Evolutionary conservation across 176 grass and related monocot genomes (phyloP), one percentile per base, ranked within the genome.

Genomic region (Phragmites australis): DNA sequence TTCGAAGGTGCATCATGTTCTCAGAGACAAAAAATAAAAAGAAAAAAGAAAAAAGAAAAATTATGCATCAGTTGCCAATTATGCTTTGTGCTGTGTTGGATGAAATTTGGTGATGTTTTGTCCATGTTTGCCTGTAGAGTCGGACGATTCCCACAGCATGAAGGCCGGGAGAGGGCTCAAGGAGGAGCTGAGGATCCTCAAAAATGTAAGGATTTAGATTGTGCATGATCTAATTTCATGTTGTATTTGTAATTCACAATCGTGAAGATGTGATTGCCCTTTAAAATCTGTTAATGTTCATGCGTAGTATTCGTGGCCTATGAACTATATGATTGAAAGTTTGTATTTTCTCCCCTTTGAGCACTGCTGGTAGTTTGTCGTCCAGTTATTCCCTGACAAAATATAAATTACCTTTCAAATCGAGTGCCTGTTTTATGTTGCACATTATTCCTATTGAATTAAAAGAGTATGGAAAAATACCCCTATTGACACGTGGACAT

Each of bases 131-230:
- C 3, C 31, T 83, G 63, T 34, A 75, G 77, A 82, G 14, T 72
- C 67, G 9, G 81, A 85, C 64, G 57, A 81, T 80, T 7, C 56
- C 57, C 12, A 9, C 14, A 21, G 52, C 45, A 78, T 76, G 39
- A 88, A 85, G 74, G 40, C 66, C 10, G 49, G 82, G 1, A 77
- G 80, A 57, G 88, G 88, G 22, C 88, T 94, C 79, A 93, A 90
- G 60, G 88, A 88, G n/a, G 86, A 87, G 81, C 79, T 90, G 16
- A 87, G 83, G 25, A 80, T 86, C 52, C 88, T 88, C 5, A 84
- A 86, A 68, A 90, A 77, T 79, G 92, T 94, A 89, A 91, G 83
- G 50, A 72, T 75, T 75, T 44, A 23, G 32, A 57, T 50, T 19
- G 4, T 5, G 16, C 22, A 59, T 70, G 44, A 72, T 73, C 26